A percentile compares a stretch with the other conserved stretches of the same genome.
phyloP scores from a whole-genome alignment of 2,329 filamentous ascomycete genomes.

The Kalmusia sp. region DNA sequence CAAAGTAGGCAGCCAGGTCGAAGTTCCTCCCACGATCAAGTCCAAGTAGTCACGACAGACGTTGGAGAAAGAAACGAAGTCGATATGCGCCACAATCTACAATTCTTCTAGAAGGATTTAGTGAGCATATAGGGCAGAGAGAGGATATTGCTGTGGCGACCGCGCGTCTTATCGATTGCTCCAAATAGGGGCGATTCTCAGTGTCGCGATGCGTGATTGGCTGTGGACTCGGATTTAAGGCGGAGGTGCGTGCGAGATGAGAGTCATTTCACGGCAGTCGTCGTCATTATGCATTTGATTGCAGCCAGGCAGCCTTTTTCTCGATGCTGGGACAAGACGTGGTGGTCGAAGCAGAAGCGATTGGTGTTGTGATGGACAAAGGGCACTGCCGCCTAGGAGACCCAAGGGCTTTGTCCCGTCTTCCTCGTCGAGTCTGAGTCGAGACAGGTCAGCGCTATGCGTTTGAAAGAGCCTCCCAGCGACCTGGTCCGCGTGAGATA shows the following conservation, averaged over 20 bases:
- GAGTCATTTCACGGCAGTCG: constrained; percentile 14
- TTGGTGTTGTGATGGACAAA: constrained; percentile 1
- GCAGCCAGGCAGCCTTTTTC: constrained; percentile 19
- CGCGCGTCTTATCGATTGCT: constrained; percentile 26
- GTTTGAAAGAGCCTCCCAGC: constrained; percentile 18
- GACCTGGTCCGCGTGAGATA: constrained; percentile 21
- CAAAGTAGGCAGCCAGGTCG: too few species aligned
- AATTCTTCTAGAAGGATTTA: constrained; percentile 28
- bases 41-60: not conserved
- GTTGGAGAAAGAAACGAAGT: not conserved
- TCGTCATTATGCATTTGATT: constrained; percentile 39
- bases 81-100: constrained; percentile 18
- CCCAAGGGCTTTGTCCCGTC: constrained; percentile 15
- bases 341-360: too few species aligned
- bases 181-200: constrained; percentile 20
- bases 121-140: constrained; percentile 16
- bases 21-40: too few species aligned
- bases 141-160: constrained; percentile 19
- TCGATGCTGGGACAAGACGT: not conserved
- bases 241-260: constrained; percentile 28
- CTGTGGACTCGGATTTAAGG: constrained; percentile 27
- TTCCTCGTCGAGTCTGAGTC: constrained; percentile 4
- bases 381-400: not conserved
- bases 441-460: constrained; percentile 18
- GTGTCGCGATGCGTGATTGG: constrained; percentile 19